Conservation (phyloP, 306 rosid species). For the Prunus dulcis region DNA sequence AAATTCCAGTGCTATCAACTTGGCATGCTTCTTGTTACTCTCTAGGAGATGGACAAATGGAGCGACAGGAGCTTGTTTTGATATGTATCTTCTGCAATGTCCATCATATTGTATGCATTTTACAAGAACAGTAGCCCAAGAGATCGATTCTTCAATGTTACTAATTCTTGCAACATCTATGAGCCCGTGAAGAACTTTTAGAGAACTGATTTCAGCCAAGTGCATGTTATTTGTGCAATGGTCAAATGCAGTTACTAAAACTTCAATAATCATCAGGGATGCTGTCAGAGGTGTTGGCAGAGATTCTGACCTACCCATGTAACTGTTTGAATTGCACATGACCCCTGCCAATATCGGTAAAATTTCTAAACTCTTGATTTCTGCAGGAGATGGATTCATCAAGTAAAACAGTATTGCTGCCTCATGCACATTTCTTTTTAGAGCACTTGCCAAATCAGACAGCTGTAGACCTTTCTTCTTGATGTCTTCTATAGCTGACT, state of each 20-base stretch:
- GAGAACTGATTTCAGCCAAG: slow-evolving; percentile 72
- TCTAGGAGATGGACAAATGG: slow-evolving; percentile 58
- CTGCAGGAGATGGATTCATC: slow-evolving; percentile 71
- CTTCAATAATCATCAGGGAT: slow-evolving; percentile 72
- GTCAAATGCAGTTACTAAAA: slow-evolving; percentile 68
- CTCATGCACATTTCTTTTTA: slow-evolving; percentile 70
- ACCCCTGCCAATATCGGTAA: slow-evolving; percentile 66
- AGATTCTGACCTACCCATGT: slow-evolving; percentile 41
- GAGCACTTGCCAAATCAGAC: slow-evolving; percentile 72
- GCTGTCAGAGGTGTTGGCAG: slow-evolving; percentile 70
- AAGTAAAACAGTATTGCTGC: slow-evolving; percentile 70
- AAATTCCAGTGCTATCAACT: slow-evolving; percentile 57
- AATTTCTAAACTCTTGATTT: slow-evolving; percentile 60
- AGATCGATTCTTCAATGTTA: slow-evolving; percentile 51
- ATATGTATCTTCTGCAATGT: slow-evolving; percentile 58
- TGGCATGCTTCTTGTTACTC: slow-evolving; percentile 47
- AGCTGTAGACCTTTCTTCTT: slow-evolving; percentile 72
- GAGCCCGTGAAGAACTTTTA: slow-evolving; percentile 60
- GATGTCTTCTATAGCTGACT: slow-evolving; percentile 58
- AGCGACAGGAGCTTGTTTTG: slow-evolving; percentile 56
- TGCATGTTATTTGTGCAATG: slow-evolving; percentile 62
- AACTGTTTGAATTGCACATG: slow-evolving; percentile 50
- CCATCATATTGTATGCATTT: slow-evolving; percentile 67
- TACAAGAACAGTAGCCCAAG: slow-evolving; percentile 67
- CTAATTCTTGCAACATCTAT: slow-evolving; percentile 59